These are phyloP conservation scores for Oryza rufipogon DNA, from an alignment of 176 grass and related monocot species.

Conservation along the genomic window DNA sequence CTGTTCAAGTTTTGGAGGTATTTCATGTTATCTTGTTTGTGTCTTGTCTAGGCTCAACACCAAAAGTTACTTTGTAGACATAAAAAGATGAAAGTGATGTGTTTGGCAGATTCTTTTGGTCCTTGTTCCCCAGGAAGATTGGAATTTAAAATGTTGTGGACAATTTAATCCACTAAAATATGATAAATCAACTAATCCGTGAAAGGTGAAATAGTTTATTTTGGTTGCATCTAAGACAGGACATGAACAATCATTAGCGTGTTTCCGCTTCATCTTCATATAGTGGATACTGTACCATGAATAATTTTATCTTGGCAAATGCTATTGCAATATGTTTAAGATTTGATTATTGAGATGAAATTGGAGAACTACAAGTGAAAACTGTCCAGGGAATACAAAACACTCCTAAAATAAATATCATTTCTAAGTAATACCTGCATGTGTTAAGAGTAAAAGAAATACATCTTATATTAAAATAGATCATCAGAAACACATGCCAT, in stretches of 20 bases:
- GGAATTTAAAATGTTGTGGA: background rate
- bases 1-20: background rate
- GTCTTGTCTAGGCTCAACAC: background rate
- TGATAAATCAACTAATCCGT: background rate
- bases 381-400: slow-evolving; percentile 14
- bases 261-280: background rate
- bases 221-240: background rate
- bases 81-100: background rate
- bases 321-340: background rate
- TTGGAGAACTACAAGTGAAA: background rate
- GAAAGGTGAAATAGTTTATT: background rate
- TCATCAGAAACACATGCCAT: background rate
- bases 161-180: background rate
- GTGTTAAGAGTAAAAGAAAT: background rate
- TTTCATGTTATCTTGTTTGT: slow-evolving; percentile 7
- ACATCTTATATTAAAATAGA: slow-evolving; percentile 6
- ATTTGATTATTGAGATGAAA: background rate
- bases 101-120: background rate
- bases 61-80: background rate
- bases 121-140: background rate
- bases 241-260: background rate
- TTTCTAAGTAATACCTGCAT: background rate
- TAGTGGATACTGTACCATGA: background rate
- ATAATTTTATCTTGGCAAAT: background rate
- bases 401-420: background rate